A percentile compares a stretch with the other conserved stretches of the same genome.
Conservation (phyloP, 495 filamentous ascomycete species). For the Thozetella sp. region DNA sequence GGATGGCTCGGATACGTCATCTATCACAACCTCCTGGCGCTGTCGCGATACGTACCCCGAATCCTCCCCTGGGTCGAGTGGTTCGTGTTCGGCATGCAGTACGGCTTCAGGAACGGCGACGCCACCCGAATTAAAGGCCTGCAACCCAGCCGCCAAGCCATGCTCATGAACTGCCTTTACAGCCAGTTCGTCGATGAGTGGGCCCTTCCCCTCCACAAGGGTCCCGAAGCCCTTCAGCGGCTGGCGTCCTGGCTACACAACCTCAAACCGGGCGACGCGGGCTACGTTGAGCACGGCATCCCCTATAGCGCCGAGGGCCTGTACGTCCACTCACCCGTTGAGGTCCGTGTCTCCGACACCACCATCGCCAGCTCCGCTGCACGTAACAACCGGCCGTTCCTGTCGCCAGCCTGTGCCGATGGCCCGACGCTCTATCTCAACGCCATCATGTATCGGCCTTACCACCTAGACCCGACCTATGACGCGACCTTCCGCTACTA, state of each 20-base stretch:
- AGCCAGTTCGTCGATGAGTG: conserved; percentile 98
- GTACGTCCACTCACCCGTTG: conserved; percentile 91
- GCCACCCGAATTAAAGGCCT: conserved; percentile 63
- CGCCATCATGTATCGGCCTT: conserved; percentile 92
- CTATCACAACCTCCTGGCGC: conserved; percentile 85
- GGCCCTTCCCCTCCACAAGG: conserved; percentile 87
- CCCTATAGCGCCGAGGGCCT: conserved; percentile 78
- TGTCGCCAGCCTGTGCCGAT: conserved; percentile 67
- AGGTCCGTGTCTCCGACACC: conserved; percentile 85
- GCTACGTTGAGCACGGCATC: conserved; percentile 66
- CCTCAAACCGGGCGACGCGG: conserved; percentile 46
- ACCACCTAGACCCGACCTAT: conserved; percentile 78
- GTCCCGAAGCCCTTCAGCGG: conserved; percentile 84
- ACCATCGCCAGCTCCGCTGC: conserved; percentile 40
- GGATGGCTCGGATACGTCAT: conserved; percentile 78
- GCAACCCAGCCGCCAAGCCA: conserved; percentile 75
- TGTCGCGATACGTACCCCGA: conserved; percentile 75
- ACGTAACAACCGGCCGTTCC: conserved; percentile 62
- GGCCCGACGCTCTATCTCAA: conserved; percentile 92
- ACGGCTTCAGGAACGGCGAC: conserved; percentile 75
- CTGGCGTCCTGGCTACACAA: conserved; percentile 83
- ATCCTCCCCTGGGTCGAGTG: conserved; percentile 86
- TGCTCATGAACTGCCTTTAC: conserved; percentile 96
- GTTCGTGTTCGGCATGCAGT: conserved; percentile 95
- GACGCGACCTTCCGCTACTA: conserved; percentile 71